Percentiles rank a stretch among this genome's conserved stretches.
Evolutionary conservation across 2,329 filamentous ascomycete species (phyloP).

Genomic region (Exophiala sideris): DNA sequence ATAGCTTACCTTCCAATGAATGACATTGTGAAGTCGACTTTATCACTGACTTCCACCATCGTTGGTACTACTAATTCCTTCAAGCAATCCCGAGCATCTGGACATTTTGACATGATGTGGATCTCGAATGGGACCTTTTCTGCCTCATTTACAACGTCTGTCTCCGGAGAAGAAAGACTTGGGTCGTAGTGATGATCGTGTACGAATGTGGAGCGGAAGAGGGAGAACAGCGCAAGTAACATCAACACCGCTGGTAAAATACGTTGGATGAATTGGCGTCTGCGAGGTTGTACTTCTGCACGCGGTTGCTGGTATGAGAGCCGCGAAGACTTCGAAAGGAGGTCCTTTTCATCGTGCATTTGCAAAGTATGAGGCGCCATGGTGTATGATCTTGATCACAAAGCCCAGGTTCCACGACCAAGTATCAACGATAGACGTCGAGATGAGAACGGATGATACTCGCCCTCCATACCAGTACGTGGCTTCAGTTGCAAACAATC

Average conservation of each 20-base stretch:
- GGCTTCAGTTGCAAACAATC: too few species aligned
- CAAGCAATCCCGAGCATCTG: slow-evolving; percentile 82
- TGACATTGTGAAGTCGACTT: slow-evolving; percentile 86
- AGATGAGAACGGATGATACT: too few species aligned
- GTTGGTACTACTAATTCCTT: slow-evolving; percentile 75
- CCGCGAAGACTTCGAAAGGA: not conserved
- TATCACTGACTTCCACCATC: slow-evolving; percentile 77
- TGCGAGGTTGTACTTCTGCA: not conserved
- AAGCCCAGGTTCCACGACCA: too few species aligned
- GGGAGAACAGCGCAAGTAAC: slow-evolving; percentile 13
- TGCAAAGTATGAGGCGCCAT: not conserved
- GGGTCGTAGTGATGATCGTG: slow-evolving; percentile 23
- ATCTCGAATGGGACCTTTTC: slow-evolving; percentile 73
- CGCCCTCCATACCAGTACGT: too few species aligned
- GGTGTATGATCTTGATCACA: not conserved
- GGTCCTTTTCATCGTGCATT: slow-evolving; percentile 3
- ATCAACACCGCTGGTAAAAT: slow-evolving; percentile 22
- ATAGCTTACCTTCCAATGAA: slow-evolving; percentile 74
- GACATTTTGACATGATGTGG: slow-evolving; percentile 97
- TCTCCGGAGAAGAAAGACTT: not conserved
- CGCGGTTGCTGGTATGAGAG: not conserved
- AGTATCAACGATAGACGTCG: too few species aligned
- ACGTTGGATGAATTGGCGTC: slow-evolving; percentile 8
- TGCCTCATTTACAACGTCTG: not conserved
- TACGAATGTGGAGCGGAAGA: slow-evolving; percentile 22